Evolutionary conservation across 2,329 filamentous ascomycete genomes (phyloP), one percentile per base, ranked within the genome.

Genomic region (Graphilbum ipis-grandicollis): DNA sequence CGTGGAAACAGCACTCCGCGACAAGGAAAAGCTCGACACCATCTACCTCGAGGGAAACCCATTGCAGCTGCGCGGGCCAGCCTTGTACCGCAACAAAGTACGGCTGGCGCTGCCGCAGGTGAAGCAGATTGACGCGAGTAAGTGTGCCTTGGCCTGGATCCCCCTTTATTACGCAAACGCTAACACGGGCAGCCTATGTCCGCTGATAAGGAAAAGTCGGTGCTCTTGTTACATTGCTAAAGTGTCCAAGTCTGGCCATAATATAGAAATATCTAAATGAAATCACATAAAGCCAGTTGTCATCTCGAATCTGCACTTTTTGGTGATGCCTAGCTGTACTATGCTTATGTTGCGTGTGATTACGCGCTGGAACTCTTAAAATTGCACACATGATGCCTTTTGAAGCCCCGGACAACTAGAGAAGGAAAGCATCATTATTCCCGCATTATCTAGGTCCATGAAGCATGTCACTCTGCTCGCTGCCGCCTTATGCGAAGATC

Each of bases 1-100:
- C 50, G 70, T 96, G 3, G 80, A 94, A 58, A 69, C 67, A 39
- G 49, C 81, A 47, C 58, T 98, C 44, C 67, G 60, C 36, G 79
- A 90, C 51, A 94, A 93, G 62, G 63, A 80, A 51, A 62, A 76
- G 28, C 58, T 96, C 47, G 74, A 77, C 41, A 94, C 90, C 1
- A 88, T 98, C 10, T 98, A 98, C 54, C 92, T 98, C 46, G 90
- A 98, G 53, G 86, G 85, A 2, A 94, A 93, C 50, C 88, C 86
- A 19, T 56, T 98, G 47, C 90, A 98, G 59, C 65, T 75, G 42
- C 69, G 68, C 38, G 73, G 71, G 5, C 80, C 81, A n/a, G 81
- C 82, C 1, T 58, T 94, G 42, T 98, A 98, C 57, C 67, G 90
- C 50, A 96, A 94, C 59, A 98, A 98, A 60, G 75, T 98, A 31